A percentile compares a stretch with the other conserved stretches of the same genome.
Evolutionary conservation across 257 asterid species (phyloP).

Genomic region (Capsicum rhomboideum): DNA sequence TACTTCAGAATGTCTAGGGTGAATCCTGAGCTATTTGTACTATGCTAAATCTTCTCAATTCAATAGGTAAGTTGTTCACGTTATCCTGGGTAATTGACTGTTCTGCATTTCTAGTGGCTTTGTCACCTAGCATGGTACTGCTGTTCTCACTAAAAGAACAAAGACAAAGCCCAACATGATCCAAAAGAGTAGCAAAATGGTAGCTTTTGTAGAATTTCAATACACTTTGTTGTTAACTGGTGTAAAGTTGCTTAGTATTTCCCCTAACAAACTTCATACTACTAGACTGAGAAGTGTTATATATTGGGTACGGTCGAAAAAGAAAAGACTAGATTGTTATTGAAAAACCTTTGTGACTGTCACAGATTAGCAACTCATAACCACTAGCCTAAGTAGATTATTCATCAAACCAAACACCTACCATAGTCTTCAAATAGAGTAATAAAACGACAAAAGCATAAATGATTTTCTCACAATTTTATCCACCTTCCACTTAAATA

Average conservation of each 20-base stretch:
- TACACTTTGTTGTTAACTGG: neutral
- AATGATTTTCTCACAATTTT: too few relatives aligned
- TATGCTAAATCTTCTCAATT: neutral
- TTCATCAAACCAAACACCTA: too few relatives aligned
- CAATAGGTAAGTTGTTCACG: neutral
- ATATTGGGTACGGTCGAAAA: too few relatives aligned
- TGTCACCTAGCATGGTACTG: neutral
- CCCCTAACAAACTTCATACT: neutral
- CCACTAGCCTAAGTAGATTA: too few relatives aligned
- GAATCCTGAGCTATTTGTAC: slow-evolving; percentile 19
- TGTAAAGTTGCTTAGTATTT: neutral
- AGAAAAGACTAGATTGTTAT: too few relatives aligned
- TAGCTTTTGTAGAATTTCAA: neutral
- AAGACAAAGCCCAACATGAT: neutral
- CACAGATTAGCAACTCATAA: too few relatives aligned
- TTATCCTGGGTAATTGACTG: neutral
- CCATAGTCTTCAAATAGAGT: too few relatives aligned
- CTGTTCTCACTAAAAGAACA: neutral
- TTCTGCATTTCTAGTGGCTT: neutral
- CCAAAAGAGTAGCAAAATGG: neutral
- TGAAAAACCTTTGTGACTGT: too few relatives aligned
- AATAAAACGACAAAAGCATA: too few relatives aligned
- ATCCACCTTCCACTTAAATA: too few relatives aligned
- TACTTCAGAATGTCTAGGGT: slow-evolving; percentile 45
- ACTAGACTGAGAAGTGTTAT: neutral